A percentile compares a stretch with the other conserved stretches of the same genome.
Evolutionary conservation across 805 yeast genomes (phyloP).

Genomic region (Metschnikowia continentalis): DNA sequence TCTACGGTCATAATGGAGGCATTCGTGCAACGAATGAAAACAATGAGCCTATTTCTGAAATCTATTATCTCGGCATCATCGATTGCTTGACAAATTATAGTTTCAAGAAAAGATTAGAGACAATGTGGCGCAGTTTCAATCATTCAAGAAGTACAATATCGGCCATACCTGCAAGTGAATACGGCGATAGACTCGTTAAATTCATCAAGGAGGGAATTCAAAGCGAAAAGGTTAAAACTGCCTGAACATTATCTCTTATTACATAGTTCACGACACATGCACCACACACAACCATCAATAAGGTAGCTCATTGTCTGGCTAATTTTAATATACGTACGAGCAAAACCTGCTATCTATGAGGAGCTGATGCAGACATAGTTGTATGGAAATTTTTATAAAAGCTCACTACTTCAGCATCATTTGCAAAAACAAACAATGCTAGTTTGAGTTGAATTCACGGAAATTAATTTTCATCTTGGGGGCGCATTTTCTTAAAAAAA

Average conservation of each 20-base stretch:
- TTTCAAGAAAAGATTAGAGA: conserved; percentile 71
- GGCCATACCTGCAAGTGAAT: conserved; percentile 86
- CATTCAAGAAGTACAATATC: conserved; percentile 70
- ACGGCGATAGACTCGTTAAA: conserved; percentile 77
- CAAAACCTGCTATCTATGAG: not conserved
- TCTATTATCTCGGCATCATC: conserved; percentile 89
- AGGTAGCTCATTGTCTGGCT: not conserved
- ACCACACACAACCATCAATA: not conserved
- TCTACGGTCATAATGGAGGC: conserved; percentile 83
- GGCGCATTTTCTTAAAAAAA: conserved; percentile 19
- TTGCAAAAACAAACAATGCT: not conserved
- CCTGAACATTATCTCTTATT: not conserved
- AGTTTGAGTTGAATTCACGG: not conserved
- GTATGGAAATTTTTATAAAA: too few species aligned
- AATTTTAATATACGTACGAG: not conserved
- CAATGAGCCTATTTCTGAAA: conserved; percentile 56
- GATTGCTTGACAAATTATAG: conserved; percentile 87
- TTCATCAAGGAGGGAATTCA: conserved; percentile 49
- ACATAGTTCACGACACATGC: not conserved
- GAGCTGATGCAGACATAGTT: too few species aligned
- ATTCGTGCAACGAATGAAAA: conserved; percentile 64
- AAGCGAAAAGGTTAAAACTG: conserved; percentile 8
- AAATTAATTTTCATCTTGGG: not conserved
- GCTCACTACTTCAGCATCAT: too few species aligned
- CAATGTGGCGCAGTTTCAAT: conserved; percentile 73